phyloP scores from a whole-genome alignment of 495 filamentous ascomycete species.

The Delitschia confertaspora region DNA sequence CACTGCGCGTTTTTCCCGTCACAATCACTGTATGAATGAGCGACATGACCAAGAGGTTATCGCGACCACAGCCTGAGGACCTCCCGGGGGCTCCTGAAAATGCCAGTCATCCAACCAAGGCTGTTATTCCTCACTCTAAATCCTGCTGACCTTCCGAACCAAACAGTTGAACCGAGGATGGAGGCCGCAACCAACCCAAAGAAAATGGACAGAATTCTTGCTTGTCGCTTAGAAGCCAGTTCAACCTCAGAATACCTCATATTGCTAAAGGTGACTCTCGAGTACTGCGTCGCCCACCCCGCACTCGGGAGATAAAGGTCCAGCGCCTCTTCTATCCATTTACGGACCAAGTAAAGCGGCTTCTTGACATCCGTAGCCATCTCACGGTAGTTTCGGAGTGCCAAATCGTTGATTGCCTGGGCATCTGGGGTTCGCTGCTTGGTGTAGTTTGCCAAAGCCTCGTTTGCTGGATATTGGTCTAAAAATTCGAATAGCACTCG shows the following conservation, averaged over 20 bases:
- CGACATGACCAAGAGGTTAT: too few relatives aligned
- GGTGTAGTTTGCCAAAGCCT: conserved; percentile 61
- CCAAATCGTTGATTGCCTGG: conserved; percentile 84
- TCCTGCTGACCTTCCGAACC: too few relatives aligned
- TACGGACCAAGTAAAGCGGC: conserved; percentile 65
- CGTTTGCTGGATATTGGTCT: conserved; percentile 38
- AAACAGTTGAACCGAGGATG: too few relatives aligned
- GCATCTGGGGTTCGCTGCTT: conserved; percentile 64
- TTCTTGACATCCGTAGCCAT: conserved; percentile 79
- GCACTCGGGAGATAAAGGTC: conserved; percentile 62
- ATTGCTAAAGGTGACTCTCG: conserved; percentile 86
- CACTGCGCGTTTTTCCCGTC: too few relatives aligned
- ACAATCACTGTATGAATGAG: too few relatives aligned
- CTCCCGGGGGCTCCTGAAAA: too few relatives aligned
- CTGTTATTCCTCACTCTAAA: too few relatives aligned
- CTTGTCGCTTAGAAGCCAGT: conserved; percentile 57
- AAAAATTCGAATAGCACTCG: conserved; percentile 58
- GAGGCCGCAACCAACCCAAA: too few relatives aligned
- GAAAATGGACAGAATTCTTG: conserved; percentile 33
- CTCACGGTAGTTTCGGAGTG: conserved; percentile 83
- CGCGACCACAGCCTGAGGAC: too few relatives aligned
- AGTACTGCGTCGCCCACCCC: conserved; percentile 88
- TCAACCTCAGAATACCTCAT: conserved; percentile 81
- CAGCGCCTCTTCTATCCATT: conserved; percentile 77
- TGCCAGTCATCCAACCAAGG: too few relatives aligned